A percentile compares a stretch with the other conserved stretches of the same genome.
Evolutionary conservation across 2,329 filamentous ascomycete genomes (phyloP).

Genomic region (Calycina herbarum): DNA sequence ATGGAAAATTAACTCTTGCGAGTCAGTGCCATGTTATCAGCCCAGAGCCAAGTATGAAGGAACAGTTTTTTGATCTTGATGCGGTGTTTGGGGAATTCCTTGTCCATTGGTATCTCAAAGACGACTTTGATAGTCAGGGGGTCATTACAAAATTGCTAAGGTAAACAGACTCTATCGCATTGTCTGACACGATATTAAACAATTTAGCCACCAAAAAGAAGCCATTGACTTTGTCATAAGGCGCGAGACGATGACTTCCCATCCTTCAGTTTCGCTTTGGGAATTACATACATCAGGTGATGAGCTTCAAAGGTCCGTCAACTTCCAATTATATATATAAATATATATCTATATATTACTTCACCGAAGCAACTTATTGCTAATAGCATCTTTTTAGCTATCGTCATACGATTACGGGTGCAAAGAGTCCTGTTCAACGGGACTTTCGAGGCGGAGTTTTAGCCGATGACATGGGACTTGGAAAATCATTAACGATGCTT

Average conservation of each 20-base stretch:
- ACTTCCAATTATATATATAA: too few relatives aligned
- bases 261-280: constrained; percentile 35
- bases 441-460: constrained; percentile 62
- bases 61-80: too few relatives aligned
- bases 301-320: too few relatives aligned
- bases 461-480: constrained; percentile 59
- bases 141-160: neutral
- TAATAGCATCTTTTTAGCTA: constrained; percentile 35
- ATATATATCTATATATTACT: too few relatives aligned
- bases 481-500: constrained; percentile 51
- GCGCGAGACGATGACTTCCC: constrained; percentile 40
- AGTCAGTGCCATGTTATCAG: neutral
- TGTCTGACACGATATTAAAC: neutral
- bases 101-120: too few relatives aligned
- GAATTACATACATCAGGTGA: constrained; percentile 26
- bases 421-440: constrained; percentile 54
- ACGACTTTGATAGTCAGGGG: neutral
- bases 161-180: neutral
- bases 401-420: constrained; percentile 82
- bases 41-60: too few relatives aligned
- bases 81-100: too few relatives aligned
- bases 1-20: neutral
- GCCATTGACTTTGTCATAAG: constrained; percentile 43
- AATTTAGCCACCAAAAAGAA: constrained; percentile 41
- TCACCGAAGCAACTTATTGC: neutral